These are phyloP conservation scores for Tricladium varicosporioides DNA, from an alignment of 2,329 filamentous ascomycete genomes.

Conservation along the genomic window DNA sequence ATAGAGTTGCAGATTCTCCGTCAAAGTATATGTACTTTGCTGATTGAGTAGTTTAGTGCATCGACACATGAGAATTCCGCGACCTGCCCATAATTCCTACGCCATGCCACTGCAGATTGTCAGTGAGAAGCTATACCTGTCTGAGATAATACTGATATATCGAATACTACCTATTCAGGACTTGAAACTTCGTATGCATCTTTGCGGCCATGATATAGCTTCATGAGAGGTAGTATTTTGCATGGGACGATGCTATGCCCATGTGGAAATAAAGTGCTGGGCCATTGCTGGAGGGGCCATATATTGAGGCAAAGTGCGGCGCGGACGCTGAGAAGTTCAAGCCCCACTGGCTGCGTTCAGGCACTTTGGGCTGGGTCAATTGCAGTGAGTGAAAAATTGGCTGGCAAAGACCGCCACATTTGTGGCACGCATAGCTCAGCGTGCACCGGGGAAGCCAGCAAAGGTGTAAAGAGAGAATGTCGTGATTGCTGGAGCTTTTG, in stretches of 20 bases:
- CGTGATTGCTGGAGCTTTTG: no score
- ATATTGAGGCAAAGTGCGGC: slow-evolving; percentile 46
- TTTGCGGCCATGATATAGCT: slow-evolving; percentile 48
- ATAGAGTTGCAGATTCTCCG: slow-evolving; percentile 48
- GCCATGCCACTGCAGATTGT: slow-evolving; percentile 43
- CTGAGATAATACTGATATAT: slow-evolving; percentile 35
- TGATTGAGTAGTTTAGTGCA: slow-evolving; percentile 45
- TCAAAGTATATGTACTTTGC: slow-evolving; percentile 49
- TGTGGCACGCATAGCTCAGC: no score
- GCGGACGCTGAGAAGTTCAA: slow-evolving; percentile 48
- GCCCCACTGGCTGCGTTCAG: slow-evolving; percentile 24
- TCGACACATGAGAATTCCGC: slow-evolving; percentile 44
- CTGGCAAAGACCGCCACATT: no score
- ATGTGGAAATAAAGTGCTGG: slow-evolving; percentile 50
- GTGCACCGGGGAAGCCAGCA: no score
- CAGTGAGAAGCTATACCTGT: slow-evolving; percentile 1
- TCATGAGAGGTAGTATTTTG: slow-evolving; percentile 44
- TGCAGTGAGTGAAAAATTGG: background rate
- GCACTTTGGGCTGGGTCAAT: background rate
- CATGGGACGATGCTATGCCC: slow-evolving; percentile 47
- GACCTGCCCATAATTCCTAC: slow-evolving; percentile 51
- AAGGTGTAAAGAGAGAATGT: no score
- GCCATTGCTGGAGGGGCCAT: slow-evolving; percentile 47
- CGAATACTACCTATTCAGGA: slow-evolving; percentile 52
- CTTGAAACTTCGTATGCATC: slow-evolving; percentile 42